Conservation (phyloP, 495 filamentous ascomycete species). For the Chaetomidium leptoderma region DNA sequence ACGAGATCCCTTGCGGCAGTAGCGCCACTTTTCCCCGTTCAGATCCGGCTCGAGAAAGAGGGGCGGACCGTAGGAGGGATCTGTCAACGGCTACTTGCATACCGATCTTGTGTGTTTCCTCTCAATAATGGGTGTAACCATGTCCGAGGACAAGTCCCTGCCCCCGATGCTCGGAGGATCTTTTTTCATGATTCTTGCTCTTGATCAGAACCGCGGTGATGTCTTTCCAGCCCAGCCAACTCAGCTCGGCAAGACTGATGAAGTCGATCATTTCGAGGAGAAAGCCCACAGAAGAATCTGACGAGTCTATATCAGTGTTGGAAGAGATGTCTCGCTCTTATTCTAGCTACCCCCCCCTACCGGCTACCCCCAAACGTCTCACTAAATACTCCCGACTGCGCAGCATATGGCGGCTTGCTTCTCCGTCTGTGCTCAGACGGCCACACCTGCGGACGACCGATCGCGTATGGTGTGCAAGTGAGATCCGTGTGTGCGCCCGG, state of each 20-base stretch:
- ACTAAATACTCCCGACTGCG: background rate
- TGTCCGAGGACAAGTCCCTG: background rate
- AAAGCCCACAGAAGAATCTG: background rate
- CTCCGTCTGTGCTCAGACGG: conserved; percentile 3
- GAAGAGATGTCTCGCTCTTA: background rate
- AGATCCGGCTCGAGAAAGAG: background rate
- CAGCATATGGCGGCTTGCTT: background rate
- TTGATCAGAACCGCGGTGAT: too few relatives aligned
- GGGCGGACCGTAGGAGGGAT: background rate
- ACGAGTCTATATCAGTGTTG: background rate
- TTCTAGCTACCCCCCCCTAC: conserved; percentile 3
- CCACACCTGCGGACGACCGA: background rate
- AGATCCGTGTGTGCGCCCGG: conserved; percentile 3
- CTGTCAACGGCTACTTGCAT: background rate
- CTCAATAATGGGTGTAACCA: conserved; percentile 10
- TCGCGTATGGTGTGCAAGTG: background rate
- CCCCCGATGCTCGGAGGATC: background rate
- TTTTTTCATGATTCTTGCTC: too few relatives aligned
- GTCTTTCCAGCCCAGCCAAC: background rate
- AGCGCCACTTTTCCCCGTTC: background rate
- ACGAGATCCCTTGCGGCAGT: conserved; percentile 2
- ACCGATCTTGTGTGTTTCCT: conserved; percentile 1
- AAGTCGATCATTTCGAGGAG: too few relatives aligned
- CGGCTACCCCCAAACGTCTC: background rate
- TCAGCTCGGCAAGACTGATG: background rate